A percentile compares a stretch with the other conserved stretches of the same genome.
Evolutionary conservation across 441 rosid genomes (phyloP).

Genomic region (Gossypium lobatum): DNA sequence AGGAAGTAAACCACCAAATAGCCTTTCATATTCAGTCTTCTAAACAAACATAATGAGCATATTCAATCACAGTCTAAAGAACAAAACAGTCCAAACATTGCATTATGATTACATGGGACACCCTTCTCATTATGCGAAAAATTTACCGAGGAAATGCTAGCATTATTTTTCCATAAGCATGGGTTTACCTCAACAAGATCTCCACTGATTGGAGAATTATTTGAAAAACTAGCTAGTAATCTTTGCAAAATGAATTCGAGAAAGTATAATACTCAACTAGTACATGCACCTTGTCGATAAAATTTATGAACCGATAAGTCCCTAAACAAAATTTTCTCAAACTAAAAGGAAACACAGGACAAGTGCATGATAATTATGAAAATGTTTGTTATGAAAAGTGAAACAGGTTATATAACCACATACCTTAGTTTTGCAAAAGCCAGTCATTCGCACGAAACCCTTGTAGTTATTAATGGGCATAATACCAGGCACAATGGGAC

Average conservation of each 20-base stretch:
- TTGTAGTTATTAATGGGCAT: conserved; percentile 96
- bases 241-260: neutral
- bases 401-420: neutral
- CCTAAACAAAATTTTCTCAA: neutral
- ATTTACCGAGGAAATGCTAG: neutral
- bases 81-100: neutral
- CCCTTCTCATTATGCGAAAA: neutral
- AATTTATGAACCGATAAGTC: neutral
- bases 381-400: neutral
- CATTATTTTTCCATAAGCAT: neutral
- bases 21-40: neutral
- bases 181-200: neutral
- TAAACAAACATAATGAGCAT: neutral
- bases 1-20: neutral
- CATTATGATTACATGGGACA: neutral
- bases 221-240: neutral
- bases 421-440: conserved; percentile 97
- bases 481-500: conserved; percentile 97
- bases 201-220: neutral
- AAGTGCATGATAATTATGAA: neutral
- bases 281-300: neutral
- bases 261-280: neutral
- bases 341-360: neutral
- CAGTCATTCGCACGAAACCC: conserved; percentile 95
- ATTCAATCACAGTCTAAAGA: neutral